Conservation (phyloP, 495 filamentous ascomycete species). For the Hypoxylon fuscum region DNA sequence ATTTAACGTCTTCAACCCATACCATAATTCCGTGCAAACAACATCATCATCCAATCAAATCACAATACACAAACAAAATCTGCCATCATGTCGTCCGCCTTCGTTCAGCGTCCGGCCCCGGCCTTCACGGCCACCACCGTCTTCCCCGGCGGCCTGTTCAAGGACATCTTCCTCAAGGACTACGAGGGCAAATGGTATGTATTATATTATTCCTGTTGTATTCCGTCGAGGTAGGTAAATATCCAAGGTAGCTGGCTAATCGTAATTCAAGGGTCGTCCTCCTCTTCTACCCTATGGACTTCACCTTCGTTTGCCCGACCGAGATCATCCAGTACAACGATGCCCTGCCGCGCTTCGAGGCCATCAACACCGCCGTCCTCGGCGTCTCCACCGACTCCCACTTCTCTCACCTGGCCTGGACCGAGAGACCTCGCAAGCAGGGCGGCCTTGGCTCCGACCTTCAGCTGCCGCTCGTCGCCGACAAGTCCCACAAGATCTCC, state of each 20-base stretch:
- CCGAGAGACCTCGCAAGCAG: conserved; percentile 57
- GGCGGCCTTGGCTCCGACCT: conserved; percentile 63
- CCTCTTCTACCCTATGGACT: conserved; percentile 46
- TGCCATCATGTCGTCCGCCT: conserved; percentile 48
- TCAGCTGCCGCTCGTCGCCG: conserved; percentile 62
- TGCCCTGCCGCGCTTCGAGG: conserved; percentile 44
- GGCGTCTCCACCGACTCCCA: conserved; percentile 53
- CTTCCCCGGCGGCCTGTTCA: conserved; percentile 56
- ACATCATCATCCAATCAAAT: background rate
- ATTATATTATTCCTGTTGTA: background rate
- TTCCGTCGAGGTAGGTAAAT: too few species aligned
- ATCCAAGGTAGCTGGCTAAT: conserved; percentile 9
- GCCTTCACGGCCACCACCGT: conserved; percentile 58
- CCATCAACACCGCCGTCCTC: conserved; percentile 42
- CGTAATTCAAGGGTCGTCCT: conserved; percentile 41
- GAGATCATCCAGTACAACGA: conserved; percentile 59
- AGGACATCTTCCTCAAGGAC: conserved; percentile 50
- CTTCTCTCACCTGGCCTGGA: conserved; percentile 66
- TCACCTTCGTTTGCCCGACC: conserved; percentile 63
- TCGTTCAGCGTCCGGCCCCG: conserved; percentile 63
- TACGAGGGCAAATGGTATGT: conserved; percentile 46
- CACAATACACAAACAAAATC: too few species aligned
- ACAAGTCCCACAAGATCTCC: conserved; percentile 64
- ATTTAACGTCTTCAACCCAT: background rate
- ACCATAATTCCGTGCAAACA: background rate